These are phyloP conservation scores for Talaromyces borbonicus DNA, from an alignment of 495 filamentous ascomycete genomes.

Conservation along the genomic window DNA sequence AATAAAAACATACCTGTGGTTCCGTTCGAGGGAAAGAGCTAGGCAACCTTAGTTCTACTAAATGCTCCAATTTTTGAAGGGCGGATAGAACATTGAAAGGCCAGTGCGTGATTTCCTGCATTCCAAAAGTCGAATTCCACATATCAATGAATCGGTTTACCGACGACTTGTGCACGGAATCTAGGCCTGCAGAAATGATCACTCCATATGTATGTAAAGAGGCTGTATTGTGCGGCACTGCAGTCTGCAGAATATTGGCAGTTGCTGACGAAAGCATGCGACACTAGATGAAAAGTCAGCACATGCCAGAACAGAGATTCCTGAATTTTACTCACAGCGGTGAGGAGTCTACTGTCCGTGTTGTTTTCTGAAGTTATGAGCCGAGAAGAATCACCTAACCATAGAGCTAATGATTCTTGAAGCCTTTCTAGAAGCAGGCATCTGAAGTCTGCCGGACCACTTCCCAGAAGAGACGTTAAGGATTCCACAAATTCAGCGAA, in stretches of 20 bases:
- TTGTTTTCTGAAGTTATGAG: slow-evolving; percentile 21
- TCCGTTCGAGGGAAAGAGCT: background rate
- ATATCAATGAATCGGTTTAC: slow-evolving; percentile 44
- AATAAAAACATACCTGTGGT: slow-evolving; percentile 10
- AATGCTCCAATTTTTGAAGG: slow-evolving; percentile 34
- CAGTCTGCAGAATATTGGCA: slow-evolving; percentile 25
- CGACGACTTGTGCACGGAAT: slow-evolving; percentile 41
- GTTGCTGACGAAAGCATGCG: slow-evolving; percentile 26
- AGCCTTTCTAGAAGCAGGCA: slow-evolving; percentile 23
- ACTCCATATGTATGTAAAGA: slow-evolving; percentile 37
- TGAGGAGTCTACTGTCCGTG: slow-evolving; percentile 26
- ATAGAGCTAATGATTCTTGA: slow-evolving; percentile 21
- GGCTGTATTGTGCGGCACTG: slow-evolving; percentile 27
- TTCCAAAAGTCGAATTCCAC: slow-evolving; percentile 51
- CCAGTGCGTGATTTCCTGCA: slow-evolving; percentile 33
- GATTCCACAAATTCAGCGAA: slow-evolving; percentile 31
- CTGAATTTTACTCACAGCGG: slow-evolving; percentile 25
- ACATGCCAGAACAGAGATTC: background rate
- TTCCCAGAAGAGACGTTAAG: slow-evolving; percentile 29
- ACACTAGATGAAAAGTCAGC: slow-evolving; percentile 14
- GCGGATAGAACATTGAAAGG: slow-evolving; percentile 35
- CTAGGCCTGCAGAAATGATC: slow-evolving; percentile 47
- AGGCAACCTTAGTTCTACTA: slow-evolving; percentile 41
- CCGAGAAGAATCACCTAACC: slow-evolving; percentile 23
- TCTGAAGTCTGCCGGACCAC: slow-evolving; percentile 22